Percentiles rank a stretch among this genome's conserved stretches.
Evolutionary conservation across 371 early-diverging fungal genomes (phyloP).

Genomic region (Mortierella sp.): DNA sequence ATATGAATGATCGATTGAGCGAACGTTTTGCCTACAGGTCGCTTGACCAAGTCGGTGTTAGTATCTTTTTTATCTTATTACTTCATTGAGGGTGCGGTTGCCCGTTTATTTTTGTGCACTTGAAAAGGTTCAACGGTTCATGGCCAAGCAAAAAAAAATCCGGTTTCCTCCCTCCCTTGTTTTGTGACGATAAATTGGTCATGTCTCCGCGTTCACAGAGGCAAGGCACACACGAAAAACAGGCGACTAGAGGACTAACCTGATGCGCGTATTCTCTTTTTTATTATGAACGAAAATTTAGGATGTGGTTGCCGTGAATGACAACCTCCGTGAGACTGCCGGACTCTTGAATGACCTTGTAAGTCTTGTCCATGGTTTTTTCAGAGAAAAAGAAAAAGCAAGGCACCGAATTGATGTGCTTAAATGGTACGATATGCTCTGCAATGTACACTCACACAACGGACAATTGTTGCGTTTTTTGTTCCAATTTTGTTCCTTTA

Average conservation of each 20-base stretch:
- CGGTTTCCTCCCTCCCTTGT: not conserved
- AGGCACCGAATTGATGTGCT: not conserved
- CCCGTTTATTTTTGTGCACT: not conserved
- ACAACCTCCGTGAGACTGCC: constrained; percentile 49
- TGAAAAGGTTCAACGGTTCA: not conserved
- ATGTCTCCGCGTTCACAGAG: not conserved
- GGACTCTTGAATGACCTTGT: constrained; percentile 37
- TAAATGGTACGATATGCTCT: constrained; percentile 1
- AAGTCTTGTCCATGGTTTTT: not conserved
- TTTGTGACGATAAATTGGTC: not conserved
- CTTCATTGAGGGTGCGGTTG: not conserved
- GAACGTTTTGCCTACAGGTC: not conserved
- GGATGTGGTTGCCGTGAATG: constrained; percentile 32
- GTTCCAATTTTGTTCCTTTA: not conserved
- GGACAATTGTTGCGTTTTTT: not conserved
- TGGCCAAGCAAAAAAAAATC: not conserved
- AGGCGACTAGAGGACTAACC: not conserved
- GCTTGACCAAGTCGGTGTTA: not conserved
- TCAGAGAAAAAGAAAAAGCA: not conserved
- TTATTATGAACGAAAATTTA: constrained; percentile 2
- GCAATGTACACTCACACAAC: constrained; percentile 11
- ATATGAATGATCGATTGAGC: not conserved
- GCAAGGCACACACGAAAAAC: not conserved
- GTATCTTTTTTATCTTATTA: not conserved
- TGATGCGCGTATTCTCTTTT: not conserved